A percentile compares a stretch with the other conserved stretches of the same genome.
Evolutionary conservation across 371 early-diverging fungal species (phyloP).

Genomic region (Rhizopus microsporus): DNA sequence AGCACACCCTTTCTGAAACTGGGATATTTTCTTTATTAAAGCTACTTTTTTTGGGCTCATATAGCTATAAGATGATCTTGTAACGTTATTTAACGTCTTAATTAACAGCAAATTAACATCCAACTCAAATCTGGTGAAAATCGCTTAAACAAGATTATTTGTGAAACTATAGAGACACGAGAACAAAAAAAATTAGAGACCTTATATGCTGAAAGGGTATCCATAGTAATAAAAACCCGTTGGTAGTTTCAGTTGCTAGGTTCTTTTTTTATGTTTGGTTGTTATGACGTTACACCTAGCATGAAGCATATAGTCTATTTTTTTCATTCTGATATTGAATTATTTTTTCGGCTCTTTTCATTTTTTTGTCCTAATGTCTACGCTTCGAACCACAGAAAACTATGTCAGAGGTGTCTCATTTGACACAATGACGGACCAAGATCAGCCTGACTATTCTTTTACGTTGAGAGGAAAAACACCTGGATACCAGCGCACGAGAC

Average conservation of each 20-base stretch:
- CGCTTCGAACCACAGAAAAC: conserved; percentile 19
- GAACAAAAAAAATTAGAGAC: too few relatives aligned
- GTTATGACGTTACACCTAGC: conserved; percentile 4
- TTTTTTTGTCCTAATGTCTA: neutral
- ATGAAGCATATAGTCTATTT: neutral
- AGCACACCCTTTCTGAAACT: too few relatives aligned
- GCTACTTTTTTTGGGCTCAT: too few relatives aligned
- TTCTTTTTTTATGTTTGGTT: neutral
- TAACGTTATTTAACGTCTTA: too few relatives aligned
- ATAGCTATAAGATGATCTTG: too few relatives aligned
- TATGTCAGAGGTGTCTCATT: conserved; percentile 63
- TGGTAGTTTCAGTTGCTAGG: too few relatives aligned
- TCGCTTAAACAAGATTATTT: neutral
- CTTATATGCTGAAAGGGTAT: too few relatives aligned
- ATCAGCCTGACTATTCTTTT: conserved; percentile 57
- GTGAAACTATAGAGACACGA: neutral
- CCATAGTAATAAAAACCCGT: neutral
- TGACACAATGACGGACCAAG: conserved; percentile 58
- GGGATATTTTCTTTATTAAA: too few relatives aligned
- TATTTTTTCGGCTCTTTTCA: neutral
- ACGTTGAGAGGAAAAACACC: conserved; percentile 60
- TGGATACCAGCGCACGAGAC: conserved; percentile 49
- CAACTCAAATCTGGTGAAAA: neutral
- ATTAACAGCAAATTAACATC: neutral
- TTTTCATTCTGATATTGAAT: conserved; percentile 3